Percentiles rank a stretch among this genome's conserved stretches.
Conservation (phyloP, 225 moss, liverwort and hornwort genomes). For the Bryoerythrophyllum caledonicum region DNA sequence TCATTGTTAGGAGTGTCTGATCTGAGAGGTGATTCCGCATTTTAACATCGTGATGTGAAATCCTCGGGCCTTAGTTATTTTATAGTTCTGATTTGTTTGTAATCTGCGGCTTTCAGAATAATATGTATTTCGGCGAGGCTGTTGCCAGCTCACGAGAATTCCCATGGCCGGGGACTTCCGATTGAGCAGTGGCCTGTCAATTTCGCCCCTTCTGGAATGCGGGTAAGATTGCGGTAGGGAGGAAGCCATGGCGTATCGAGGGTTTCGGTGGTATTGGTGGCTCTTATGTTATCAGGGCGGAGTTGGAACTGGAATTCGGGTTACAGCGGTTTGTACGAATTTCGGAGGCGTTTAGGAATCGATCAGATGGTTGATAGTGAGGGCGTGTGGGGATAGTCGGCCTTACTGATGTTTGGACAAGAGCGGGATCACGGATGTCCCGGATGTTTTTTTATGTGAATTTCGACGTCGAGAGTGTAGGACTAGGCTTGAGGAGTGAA, state of each 20-base stretch:
- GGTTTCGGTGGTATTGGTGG: background rate
- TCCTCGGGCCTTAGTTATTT: no score
- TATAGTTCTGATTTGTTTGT: no score
- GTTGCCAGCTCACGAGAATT: conserved; percentile 72
- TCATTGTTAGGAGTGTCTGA: background rate
- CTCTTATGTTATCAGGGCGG: background rate
- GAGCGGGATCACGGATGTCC: background rate
- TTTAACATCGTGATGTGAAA: no score
- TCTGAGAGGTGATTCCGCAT: background rate
- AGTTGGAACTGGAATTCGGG: background rate
- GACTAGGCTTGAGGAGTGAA: background rate
- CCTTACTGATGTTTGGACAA: background rate
- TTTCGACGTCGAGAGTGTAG: background rate
- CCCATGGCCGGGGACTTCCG: conserved; percentile 40
- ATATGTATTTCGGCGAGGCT: background rate
- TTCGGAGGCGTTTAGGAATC: background rate
- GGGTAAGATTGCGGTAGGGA: no score
- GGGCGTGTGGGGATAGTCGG: background rate
- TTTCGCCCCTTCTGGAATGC: conserved; percentile 36
- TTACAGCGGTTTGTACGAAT: background rate
- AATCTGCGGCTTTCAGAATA: no score
- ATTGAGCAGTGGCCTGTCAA: conserved; percentile 40
- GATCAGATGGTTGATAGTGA: background rate
- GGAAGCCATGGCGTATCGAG: no score
- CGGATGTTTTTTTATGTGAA: background rate